phyloP scores from a whole-genome alignment of 352 stramenopile genomes.

The Globisporangium takayamanum region DNA sequence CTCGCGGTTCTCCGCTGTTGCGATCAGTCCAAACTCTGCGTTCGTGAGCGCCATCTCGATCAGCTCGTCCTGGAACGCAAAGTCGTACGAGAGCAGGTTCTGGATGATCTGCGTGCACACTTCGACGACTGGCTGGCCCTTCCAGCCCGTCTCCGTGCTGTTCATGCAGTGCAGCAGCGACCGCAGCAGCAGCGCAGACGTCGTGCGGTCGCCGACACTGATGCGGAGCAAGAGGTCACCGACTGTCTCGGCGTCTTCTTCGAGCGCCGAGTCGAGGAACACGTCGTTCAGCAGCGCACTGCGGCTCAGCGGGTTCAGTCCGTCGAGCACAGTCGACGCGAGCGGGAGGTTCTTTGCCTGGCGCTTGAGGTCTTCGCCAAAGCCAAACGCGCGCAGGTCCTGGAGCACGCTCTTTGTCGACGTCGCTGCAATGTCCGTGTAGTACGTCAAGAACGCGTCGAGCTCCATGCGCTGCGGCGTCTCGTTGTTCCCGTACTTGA shows the following conservation, averaged over 20 bases:
- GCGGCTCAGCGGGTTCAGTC: constrained; percentile 52
- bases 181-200: constrained; percentile 53
- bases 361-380: constrained; percentile 73
- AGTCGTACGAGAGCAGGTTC: constrained; percentile 53
- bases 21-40: constrained; percentile 62
- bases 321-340: constrained; percentile 35
- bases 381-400: constrained; percentile 74
- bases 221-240: constrained; percentile 67
- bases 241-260: constrained; percentile 82
- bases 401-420: constrained; percentile 76
- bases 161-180: constrained; percentile 75
- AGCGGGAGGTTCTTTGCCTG: constrained; percentile 26
- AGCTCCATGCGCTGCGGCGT: constrained; percentile 44
- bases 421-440: constrained; percentile 67
- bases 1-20: constrained; percentile 56
- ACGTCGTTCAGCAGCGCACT: constrained; percentile 64
- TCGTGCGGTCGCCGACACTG: constrained; percentile 50
- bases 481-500: constrained; percentile 62
- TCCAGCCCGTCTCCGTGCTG: constrained; percentile 81
- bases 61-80: constrained; percentile 51
- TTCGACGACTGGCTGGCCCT: constrained; percentile 79
- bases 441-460: constrained; percentile 76
- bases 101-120: constrained; percentile 58
- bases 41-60: constrained; percentile 63
- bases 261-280: constrained; percentile 81